These are phyloP conservation scores for Acorus gramineus DNA, from an alignment of 106 monocot genomes.

Conservation along the genomic window DNA sequence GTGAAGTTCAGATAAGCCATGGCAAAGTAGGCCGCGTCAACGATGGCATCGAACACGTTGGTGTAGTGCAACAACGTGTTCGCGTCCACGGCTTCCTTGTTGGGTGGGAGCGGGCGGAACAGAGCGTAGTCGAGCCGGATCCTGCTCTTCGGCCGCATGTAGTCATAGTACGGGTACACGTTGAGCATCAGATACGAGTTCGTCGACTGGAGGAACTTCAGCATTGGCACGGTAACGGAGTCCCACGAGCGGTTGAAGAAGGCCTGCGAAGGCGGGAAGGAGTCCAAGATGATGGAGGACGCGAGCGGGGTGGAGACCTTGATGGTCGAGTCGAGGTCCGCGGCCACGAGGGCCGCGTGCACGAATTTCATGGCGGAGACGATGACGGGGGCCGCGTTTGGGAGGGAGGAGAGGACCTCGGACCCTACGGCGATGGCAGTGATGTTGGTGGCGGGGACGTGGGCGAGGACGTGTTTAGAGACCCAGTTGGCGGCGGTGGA, in stretches of 20 bases:
- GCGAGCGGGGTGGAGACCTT: constrained; percentile 83
- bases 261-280: constrained; percentile 93
- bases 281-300: constrained; percentile 91
- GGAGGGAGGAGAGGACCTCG: constrained; percentile 69
- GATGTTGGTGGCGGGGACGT: constrained; percentile 84
- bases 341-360: constrained; percentile 89
- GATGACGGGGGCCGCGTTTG: constrained; percentile 80
- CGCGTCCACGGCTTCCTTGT: constrained; percentile 92
- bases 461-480: constrained; percentile 65
- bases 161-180: constrained; percentile 97
- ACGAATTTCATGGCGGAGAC: constrained; percentile 67
- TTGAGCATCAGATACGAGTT: constrained; percentile 74
- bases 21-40: constrained; percentile 93
- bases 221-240: constrained; percentile 55
- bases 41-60: constrained; percentile 90
- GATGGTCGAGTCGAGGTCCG: constrained; percentile 68
- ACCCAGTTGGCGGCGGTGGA: constrained; percentile 95
- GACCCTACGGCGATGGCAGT: constrained; percentile 74
- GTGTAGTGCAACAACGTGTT: constrained; percentile 98
- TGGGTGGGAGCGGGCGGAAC: constrained; percentile 88
- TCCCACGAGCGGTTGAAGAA: constrained; percentile 96
- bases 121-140: constrained; percentile 93
- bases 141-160: constrained; percentile 86
- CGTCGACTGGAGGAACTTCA: constrained; percentile 80
- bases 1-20: constrained; percentile 88